phyloP scores from a whole-genome alignment of 2,329 filamentous ascomycete species.

The Fusarium nisikadoi region DNA sequence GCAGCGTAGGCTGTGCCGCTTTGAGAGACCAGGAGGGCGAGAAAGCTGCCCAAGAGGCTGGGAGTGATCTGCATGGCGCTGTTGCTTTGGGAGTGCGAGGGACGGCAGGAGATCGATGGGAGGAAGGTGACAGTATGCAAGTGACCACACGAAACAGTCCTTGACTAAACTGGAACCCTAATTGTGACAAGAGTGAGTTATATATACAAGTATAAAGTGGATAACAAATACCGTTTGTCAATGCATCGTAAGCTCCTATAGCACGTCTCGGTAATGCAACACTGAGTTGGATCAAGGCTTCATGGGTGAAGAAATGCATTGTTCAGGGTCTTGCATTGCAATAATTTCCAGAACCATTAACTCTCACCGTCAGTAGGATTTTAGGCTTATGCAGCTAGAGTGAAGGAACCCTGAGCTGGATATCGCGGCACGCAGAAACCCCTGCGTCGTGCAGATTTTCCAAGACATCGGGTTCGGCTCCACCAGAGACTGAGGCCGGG shows the following conservation, averaged over 20 bases:
- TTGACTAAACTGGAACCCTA: background rate
- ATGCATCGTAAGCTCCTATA: background rate
- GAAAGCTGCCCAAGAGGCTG: constrained; percentile 7
- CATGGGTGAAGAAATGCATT: background rate
- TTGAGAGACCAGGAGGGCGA: constrained; percentile 11
- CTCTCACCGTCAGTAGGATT: background rate
- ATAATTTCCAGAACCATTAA: background rate
- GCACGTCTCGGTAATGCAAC: background rate
- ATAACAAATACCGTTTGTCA: background rate
- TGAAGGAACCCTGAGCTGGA: background rate
- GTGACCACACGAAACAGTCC: background rate
- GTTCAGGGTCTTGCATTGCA: background rate
- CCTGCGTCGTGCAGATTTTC: background rate
- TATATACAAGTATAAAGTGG: background rate
- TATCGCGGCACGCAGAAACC: background rate
- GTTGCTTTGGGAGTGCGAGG: background rate
- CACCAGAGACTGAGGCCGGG: background rate
- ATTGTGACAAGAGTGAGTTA: background rate
- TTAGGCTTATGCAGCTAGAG: background rate
- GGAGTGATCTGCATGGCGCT: constrained; percentile 25
- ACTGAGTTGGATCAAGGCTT: background rate
- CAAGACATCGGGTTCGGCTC: background rate
- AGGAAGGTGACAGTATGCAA: background rate
- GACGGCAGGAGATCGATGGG: background rate
- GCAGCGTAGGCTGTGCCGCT: constrained; percentile 23